Conservation (phyloP, 2,329 filamentous ascomycete species). For the Colletotrichum plurivorum region DNA sequence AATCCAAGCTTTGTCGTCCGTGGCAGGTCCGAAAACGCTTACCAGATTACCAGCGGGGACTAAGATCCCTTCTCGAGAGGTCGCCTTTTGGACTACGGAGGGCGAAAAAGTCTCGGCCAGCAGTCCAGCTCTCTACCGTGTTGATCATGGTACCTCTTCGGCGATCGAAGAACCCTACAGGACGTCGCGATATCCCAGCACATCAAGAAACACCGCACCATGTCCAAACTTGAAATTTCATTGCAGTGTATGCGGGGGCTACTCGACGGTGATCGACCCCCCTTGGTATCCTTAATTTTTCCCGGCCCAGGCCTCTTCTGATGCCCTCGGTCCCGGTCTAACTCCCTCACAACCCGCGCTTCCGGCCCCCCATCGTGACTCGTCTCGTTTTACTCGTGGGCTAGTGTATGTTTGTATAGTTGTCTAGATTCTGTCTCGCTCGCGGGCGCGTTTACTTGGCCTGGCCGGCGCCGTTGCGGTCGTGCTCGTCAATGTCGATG, state of each 20-base stretch:
- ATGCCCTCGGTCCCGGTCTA: slow-evolving; percentile 16
- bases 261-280: slow-evolving; percentile 26
- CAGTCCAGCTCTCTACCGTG: no score
- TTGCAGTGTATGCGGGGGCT: slow-evolving; percentile 33
- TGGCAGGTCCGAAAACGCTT: no score
- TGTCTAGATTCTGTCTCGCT: slow-evolving; percentile 15
- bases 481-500: slow-evolving; percentile 92
- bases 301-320: slow-evolving; percentile 4
- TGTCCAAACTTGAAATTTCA: slow-evolving; percentile 23
- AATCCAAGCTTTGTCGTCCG: no score
- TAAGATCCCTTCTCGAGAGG: no score
- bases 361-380: slow-evolving; percentile 7
- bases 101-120: no score
- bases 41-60: no score
- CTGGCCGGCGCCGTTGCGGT: slow-evolving; percentile 73
- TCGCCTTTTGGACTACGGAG: no score
- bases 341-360: background rate
- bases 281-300: slow-evolving; percentile 32
- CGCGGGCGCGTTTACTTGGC: slow-evolving; percentile 47
- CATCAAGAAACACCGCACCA: background rate
- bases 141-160: no score
- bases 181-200: background rate
- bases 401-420: background rate
- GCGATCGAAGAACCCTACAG: background rate
- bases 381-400: slow-evolving; percentile 20